Conservation (phyloP, 106 monocot genomes). For the Xerophyta viscosa region DNA sequence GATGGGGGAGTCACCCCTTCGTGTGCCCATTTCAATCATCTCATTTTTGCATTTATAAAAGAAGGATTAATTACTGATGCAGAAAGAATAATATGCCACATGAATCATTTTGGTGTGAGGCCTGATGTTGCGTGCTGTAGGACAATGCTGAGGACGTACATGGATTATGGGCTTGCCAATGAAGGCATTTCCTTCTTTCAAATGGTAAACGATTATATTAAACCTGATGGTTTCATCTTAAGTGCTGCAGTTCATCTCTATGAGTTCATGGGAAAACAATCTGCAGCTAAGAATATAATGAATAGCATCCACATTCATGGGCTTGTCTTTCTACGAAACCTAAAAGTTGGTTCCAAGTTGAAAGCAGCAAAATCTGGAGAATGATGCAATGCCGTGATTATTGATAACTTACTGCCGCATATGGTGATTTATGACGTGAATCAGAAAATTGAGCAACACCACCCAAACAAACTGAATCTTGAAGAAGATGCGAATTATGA, state of each 20-base stretch:
- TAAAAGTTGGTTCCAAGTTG: slow-evolving; percentile 63
- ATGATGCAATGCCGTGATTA: no score
- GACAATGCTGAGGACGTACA: slow-evolving; percentile 64
- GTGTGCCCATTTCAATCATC: slow-evolving; percentile 64
- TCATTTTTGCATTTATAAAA: slow-evolving; percentile 56
- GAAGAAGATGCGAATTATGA: no score
- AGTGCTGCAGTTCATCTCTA: slow-evolving; percentile 88
- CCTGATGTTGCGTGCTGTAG: slow-evolving; percentile 78
- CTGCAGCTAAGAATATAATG: slow-evolving; percentile 39
- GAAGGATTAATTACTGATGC: slow-evolving; percentile 52
- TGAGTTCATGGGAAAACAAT: slow-evolving; percentile 31
- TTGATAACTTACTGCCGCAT: no score
- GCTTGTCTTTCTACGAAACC: slow-evolving; percentile 56
- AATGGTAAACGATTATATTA: slow-evolving; percentile 24
- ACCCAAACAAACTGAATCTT: no score
- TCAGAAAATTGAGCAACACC: no score
- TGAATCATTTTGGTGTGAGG: slow-evolving; percentile 38
- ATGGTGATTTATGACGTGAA: no score
- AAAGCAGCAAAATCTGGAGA: background rate
- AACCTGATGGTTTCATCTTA: slow-evolving; percentile 75
- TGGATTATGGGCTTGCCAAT: slow-evolving; percentile 57
- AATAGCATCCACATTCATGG: slow-evolving; percentile 42
- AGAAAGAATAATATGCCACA: slow-evolving; percentile 51
- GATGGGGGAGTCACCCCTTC: slow-evolving; percentile 33
- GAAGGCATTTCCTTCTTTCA: slow-evolving; percentile 73